Evolutionary conservation across 257 asterid genomes (phyloP).

Genomic region (Lycium barbarum): DNA sequence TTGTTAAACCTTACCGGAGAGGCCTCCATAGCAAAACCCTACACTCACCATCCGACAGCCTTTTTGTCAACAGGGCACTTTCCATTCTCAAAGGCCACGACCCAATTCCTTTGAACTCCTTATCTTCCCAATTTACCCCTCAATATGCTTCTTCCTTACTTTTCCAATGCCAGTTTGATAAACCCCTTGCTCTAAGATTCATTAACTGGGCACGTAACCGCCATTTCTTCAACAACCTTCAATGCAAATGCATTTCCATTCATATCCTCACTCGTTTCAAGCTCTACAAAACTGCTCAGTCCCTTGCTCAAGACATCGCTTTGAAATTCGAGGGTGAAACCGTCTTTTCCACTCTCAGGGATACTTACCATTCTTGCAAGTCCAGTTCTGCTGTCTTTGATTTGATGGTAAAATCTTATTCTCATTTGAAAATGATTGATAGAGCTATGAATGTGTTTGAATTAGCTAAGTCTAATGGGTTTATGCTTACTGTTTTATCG

Average conservation of each 20-base stretch:
- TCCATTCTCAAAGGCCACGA: slow-evolving; percentile 62
- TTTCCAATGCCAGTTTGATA: slow-evolving; percentile 62
- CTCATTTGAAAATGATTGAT: slow-evolving; percentile 67
- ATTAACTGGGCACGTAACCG: slow-evolving; percentile 64
- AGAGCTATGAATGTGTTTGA: slow-evolving; percentile 58
- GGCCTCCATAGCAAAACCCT: slow-evolving; percentile 42
- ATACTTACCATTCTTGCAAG: slow-evolving; percentile 66
- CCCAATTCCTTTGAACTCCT: slow-evolving; percentile 56
- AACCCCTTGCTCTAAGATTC: slow-evolving; percentile 55
- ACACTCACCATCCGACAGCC: slow-evolving; percentile 43
- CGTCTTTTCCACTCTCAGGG: slow-evolving; percentile 61
- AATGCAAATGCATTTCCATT: slow-evolving; percentile 61
- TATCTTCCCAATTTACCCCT: slow-evolving; percentile 68
- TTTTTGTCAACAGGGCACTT: slow-evolving; percentile 56
- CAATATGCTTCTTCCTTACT: slow-evolving; percentile 67
- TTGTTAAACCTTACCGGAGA: slow-evolving; percentile 45
- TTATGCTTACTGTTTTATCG: slow-evolving; percentile 74
- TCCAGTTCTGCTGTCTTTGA: slow-evolving; percentile 89
- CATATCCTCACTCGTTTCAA: slow-evolving; percentile 89
- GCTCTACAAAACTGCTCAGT: slow-evolving; percentile 69
- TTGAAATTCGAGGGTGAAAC: slow-evolving; percentile 42
- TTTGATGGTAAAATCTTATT: slow-evolving; percentile 68
- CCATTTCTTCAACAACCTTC: slow-evolving; percentile 74
- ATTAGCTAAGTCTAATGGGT: slow-evolving; percentile 70
- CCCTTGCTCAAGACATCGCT: slow-evolving; percentile 65